phyloP scores from a whole-genome alignment of 768 basidiomycete species.

The Trametes gibbosa region DNA sequence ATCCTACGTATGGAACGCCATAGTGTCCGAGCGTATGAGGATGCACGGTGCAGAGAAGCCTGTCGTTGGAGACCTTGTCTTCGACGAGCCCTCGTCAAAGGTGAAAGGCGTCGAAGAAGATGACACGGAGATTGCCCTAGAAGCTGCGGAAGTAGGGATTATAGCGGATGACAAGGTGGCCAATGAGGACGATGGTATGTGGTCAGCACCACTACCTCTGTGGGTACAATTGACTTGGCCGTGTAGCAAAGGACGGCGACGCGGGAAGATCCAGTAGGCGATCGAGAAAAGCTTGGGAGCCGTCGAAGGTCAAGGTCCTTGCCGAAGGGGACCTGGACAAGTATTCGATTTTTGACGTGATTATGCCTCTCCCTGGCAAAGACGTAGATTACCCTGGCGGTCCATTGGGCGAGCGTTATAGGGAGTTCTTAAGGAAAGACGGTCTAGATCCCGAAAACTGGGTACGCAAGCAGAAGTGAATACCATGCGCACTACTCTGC shows the following conservation, averaged over 20 bases:
- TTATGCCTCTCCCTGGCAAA: slow-evolving; percentile 96
- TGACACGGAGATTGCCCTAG: slow-evolving; percentile 25
- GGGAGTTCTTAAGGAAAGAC: slow-evolving; percentile 76
- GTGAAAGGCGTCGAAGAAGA: slow-evolving; percentile 34
- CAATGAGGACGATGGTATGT: slow-evolving; percentile 21
- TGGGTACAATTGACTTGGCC: background rate
- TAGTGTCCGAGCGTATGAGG: slow-evolving; percentile 91
- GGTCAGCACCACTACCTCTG: slow-evolving; percentile 4
- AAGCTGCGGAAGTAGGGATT: slow-evolving; percentile 32
- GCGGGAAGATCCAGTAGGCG: slow-evolving; percentile 25
- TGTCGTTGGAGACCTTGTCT: slow-evolving; percentile 89
- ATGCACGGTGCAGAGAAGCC: slow-evolving; percentile 70
- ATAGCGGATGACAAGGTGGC: slow-evolving; percentile 12
- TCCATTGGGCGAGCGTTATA: slow-evolving; percentile 80
- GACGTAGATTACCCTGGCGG: slow-evolving; percentile 94
- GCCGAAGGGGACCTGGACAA: slow-evolving; percentile 74
- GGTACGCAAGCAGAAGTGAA: slow-evolving; percentile 84
- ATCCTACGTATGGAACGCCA: slow-evolving; percentile 97
- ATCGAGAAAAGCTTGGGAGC: slow-evolving; percentile 52
- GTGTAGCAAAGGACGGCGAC: slow-evolving; percentile 12
- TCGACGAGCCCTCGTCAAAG: slow-evolving; percentile 44
- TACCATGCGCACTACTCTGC: background rate
- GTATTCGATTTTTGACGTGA: slow-evolving; percentile 89
- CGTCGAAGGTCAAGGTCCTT: slow-evolving; percentile 74
- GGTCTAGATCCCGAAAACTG: slow-evolving; percentile 91